Percentiles rank a stretch among this genome's conserved stretches.
Evolutionary conservation across 257 asterid species (phyloP).

Genomic region (Plantago elongata): DNA sequence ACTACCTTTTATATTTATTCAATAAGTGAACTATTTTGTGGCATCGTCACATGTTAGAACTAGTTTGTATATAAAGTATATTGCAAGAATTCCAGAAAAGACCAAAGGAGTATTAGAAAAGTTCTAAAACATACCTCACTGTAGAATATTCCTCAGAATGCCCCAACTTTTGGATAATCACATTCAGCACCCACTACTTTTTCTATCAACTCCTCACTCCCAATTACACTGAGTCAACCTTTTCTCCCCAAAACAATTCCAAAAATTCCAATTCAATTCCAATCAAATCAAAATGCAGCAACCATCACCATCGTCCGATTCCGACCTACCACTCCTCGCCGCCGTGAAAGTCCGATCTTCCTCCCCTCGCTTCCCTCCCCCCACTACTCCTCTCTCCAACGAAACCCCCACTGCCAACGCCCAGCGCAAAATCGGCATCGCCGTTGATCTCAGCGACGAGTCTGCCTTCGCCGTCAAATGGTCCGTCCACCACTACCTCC

Average conservation of each 20-base stretch:
- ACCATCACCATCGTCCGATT: slow-evolving; percentile 9
- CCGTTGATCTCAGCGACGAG: slow-evolving; percentile 76
- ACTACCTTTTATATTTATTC: too few species aligned
- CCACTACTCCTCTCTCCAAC: slow-evolving; percentile 15
- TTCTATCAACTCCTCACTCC: background rate
- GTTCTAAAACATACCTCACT: too few species aligned
- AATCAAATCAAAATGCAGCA: slow-evolving; percentile 4
- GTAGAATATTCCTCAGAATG: background rate
- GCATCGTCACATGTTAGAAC: too few species aligned
- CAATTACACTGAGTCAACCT: background rate
- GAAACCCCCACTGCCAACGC: slow-evolving; percentile 27
- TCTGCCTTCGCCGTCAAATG: slow-evolving; percentile 64
- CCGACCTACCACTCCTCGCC: slow-evolving; percentile 17
- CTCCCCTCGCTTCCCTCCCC: slow-evolving; percentile 21
- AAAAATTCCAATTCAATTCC: background rate
- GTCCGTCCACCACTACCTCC: slow-evolving; percentile 72
- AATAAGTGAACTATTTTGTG: too few species aligned
- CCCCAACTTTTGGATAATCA: background rate
- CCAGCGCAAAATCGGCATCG: slow-evolving; percentile 54
- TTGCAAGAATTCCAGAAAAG: too few species aligned
- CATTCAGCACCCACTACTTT: background rate
- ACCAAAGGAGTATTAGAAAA: too few species aligned
- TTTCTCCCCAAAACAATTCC: background rate
- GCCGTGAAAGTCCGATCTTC: slow-evolving; percentile 23
- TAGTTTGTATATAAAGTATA: too few species aligned